A percentile compares a stretch with the other conserved stretches of the same genome.
These are phyloP conservation scores for Ramaria rubella DNA, from an alignment of 768 basidiomycete species.

Conservation along the genomic window DNA sequence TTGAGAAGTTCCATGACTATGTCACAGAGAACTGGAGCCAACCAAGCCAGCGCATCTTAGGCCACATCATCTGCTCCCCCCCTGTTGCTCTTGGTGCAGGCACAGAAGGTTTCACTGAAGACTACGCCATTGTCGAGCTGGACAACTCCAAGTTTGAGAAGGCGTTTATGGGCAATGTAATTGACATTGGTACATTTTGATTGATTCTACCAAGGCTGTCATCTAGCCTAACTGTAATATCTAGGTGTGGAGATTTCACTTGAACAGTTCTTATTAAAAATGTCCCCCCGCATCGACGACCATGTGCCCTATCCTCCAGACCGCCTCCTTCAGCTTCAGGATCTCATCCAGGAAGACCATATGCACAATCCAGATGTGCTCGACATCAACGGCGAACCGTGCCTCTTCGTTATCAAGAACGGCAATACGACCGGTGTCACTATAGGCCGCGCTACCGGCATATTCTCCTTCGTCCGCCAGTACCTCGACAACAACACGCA, in stretches of 20 bases:
- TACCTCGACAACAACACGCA: slow-evolving; percentile 19
- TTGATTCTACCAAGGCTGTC: no score
- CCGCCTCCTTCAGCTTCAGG: slow-evolving; percentile 26
- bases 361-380: slow-evolving; percentile 26
- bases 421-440: slow-evolving; percentile 31
- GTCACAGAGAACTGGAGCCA: slow-evolving; percentile 9
- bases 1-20: slow-evolving; percentile 17
- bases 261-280: not conserved
- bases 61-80: slow-evolving; percentile 1
- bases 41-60: slow-evolving; percentile 1
- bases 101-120: slow-evolving; percentile 8
- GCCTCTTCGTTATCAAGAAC: slow-evolving; percentile 31
- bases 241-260: no score
- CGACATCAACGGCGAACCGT: slow-evolving; percentile 24
- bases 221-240: no score
- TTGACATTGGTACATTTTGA: slow-evolving; percentile 17
- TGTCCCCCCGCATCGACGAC: slow-evolving; percentile 7
- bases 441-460: slow-evolving; percentile 29
- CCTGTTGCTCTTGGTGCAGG: not conserved
- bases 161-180: slow-evolving; percentile 21
- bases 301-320: slow-evolving; percentile 26
- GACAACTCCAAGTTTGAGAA: slow-evolving; percentile 18
- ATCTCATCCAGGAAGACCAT: slow-evolving; percentile 26
- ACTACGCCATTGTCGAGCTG: slow-evolving; percentile 22
- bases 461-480: slow-evolving; percentile 28